phyloP scores from a whole-genome alignment of 2,329 filamentous ascomycete genomes.

The Pseudogymnoascus sp. region DNA sequence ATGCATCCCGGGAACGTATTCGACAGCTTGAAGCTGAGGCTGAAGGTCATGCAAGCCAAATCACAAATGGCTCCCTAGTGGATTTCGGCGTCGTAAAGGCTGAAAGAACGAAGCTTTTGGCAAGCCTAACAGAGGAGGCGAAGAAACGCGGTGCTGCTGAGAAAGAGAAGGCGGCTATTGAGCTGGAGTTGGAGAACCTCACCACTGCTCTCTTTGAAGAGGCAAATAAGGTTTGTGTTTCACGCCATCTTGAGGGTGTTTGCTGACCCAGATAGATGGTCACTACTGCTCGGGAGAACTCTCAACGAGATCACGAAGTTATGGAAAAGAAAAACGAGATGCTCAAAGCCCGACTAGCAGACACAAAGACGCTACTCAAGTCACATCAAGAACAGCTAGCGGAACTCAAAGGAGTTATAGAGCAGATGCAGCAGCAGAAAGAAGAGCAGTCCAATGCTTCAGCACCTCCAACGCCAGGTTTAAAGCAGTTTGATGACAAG shows the following conservation, averaged over 20 bases:
- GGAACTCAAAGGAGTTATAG: constrained; percentile 87
- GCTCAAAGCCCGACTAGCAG: constrained; percentile 73
- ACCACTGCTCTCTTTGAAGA: constrained; percentile 95
- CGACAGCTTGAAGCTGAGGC: constrained; percentile 53
- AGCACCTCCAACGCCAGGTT: constrained; percentile 65
- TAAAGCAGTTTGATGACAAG: constrained; percentile 58
- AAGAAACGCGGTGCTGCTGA: constrained; percentile 57
- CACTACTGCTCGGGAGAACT: constrained; percentile 80
- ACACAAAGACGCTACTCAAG: constrained; percentile 76
- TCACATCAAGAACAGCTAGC: constrained; percentile 90
- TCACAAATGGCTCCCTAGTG: constrained; percentile 69
- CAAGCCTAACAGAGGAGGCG: constrained; percentile 57
- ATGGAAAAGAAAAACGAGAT: constrained; percentile 82
- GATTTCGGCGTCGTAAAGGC: constrained; percentile 65
- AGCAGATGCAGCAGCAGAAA: constrained; percentile 67
- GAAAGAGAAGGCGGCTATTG: constrained; percentile 79
- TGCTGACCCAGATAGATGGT: constrained; percentile 77
- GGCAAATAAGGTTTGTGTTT: constrained; percentile 65
- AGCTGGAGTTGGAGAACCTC: constrained; percentile 82
- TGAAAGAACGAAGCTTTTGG: constrained; percentile 56
- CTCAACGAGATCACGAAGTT: constrained; percentile 73
- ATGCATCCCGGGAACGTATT: constrained; percentile 60
- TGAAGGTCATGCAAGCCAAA: constrained; percentile 59
- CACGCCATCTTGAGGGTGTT: constrained; percentile 63
- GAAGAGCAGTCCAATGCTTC: constrained; percentile 69